Base-by-base conservation (phyloP, 192 early-diverging fungal species). In the Piromyces finnis region DNA sequence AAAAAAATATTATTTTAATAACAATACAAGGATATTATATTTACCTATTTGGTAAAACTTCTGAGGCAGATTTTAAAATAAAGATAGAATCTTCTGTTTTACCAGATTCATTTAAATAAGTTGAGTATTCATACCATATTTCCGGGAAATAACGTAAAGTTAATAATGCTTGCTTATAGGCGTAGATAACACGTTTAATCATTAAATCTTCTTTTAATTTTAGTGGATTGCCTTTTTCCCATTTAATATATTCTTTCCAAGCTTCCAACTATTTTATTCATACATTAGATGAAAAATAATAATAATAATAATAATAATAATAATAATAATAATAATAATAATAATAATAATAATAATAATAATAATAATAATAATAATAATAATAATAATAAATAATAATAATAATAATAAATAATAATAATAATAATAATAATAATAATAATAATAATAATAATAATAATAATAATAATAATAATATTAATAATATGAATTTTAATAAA, bases 211-310 rank as follows among this genome's bases (percentile, higher is more conserved):
- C 79, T 12, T 80, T 80, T 32, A 97, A 82, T 26, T 88, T 87
- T 39, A 99, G 84, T 27, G 97, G 97, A 82, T 99, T 96, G 17
- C 87, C 85, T 37, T 86, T 88, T 83, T 99, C 97, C 97, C 97
- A 99, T 79, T 89, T 87, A 81, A 99, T 92, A 83, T 93, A 96
- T 18, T 87, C 83, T 81, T 95, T 96, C 97, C 95, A 97, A 14
- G 91, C 87, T 22, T 88, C 86, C 37, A 95, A 84, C 86, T 90
- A 79, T 32, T 32, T 32, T 6, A 6, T n/a, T n/a, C n/a, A n/a
- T n/a, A n/a, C n/a, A n/a, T 32, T 32, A 32, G 3, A 32, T 32
- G 30, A 32, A 6, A 32, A 32, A 32, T 32, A 6, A 32, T 32
- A 32, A 6, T 6, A 3, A 32, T 32, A 32, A 6, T 32, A 32